phyloP scores from a whole-genome alignment of 805 yeast species.

The Nematodospora valgi region DNA sequence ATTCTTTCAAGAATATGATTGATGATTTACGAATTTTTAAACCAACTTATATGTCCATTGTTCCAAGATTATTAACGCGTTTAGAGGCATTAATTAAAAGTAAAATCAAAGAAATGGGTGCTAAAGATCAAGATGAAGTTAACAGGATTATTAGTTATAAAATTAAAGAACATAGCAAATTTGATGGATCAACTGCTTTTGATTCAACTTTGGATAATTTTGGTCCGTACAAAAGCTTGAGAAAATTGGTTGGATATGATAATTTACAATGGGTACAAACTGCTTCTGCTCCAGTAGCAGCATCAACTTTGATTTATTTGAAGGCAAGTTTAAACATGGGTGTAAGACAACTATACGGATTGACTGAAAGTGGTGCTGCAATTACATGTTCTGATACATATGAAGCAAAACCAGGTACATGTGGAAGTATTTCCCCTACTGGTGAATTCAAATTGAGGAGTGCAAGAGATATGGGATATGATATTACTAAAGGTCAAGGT shows the following conservation, averaged over 20 bases:
- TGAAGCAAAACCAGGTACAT: constrained; percentile 23
- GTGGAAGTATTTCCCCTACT: constrained; percentile 19
- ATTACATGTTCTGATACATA: constrained; percentile 14
- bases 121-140: constrained; percentile 12
- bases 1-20: constrained; percentile 23
- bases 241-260: constrained; percentile 28
- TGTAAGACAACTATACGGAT: constrained; percentile 33
- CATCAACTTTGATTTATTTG: constrained; percentile 20
- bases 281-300: constrained; percentile 32
- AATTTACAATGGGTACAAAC: constrained; percentile 21
- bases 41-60: constrained; percentile 27
- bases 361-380: constrained; percentile 27
- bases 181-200: constrained; percentile 30
- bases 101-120: constrained; percentile 10
- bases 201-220: constrained; percentile 13
- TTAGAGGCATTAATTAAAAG: constrained; percentile 24
- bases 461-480: constrained; percentile 18
- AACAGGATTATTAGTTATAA: constrained; percentile 18
- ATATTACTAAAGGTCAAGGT: constrained; percentile 14
- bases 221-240: constrained; percentile 25
- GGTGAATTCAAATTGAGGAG: constrained; percentile 19
- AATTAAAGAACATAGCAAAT: constrained; percentile 26
- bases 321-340: constrained; percentile 25
- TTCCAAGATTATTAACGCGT: constrained; percentile 38
- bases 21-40: constrained; percentile 27